Percentiles rank a stretch among this genome's conserved stretches.
Evolutionary conservation across 73 alveolate species (phyloP).

Genomic region (Paramecium sexaurelia): DNA sequence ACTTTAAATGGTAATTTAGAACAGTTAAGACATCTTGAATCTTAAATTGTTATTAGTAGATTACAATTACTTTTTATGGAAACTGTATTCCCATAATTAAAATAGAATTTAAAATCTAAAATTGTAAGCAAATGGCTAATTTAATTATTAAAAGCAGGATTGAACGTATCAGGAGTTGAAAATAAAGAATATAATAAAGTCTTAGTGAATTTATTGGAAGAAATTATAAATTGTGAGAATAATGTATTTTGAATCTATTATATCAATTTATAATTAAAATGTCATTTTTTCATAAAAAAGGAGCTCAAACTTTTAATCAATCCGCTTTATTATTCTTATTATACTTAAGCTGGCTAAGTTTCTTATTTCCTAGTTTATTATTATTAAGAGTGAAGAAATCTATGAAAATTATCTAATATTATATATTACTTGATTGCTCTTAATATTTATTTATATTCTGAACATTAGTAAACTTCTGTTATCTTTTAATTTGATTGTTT

Average conservation of each 20-base stretch:
- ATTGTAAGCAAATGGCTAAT: slow-evolving; percentile 17
- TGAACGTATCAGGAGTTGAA: not conserved
- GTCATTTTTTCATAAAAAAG: slow-evolving; percentile 32
- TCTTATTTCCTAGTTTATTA: slow-evolving; percentile 15
- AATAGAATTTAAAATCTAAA: not conserved
- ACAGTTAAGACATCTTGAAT: slow-evolving; percentile 32
- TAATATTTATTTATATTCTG: not conserved
- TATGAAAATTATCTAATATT: not conserved
- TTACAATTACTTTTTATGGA: not conserved
- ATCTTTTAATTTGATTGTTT: not conserved
- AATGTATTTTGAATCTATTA: not conserved
- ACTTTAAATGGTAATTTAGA: not conserved
- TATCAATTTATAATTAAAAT: not conserved
- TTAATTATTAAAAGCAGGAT: slow-evolving; percentile 14
- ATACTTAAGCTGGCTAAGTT: not conserved
- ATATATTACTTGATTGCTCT: slow-evolving; percentile 9
- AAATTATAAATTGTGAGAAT: not conserved
- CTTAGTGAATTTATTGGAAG: not conserved
- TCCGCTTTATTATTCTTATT: not conserved
- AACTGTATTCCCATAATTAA: slow-evolving; percentile 1
- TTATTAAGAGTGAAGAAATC: slow-evolving; percentile 14
- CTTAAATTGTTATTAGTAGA: not conserved
- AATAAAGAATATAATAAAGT: not conserved
- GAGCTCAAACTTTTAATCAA: slow-evolving; percentile 39
- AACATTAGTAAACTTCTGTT: not conserved